These are phyloP conservation scores for Polyporus tsugae DNA, from an alignment of 1,284 basidiomycete genomes.

Conservation along the genomic window DNA sequence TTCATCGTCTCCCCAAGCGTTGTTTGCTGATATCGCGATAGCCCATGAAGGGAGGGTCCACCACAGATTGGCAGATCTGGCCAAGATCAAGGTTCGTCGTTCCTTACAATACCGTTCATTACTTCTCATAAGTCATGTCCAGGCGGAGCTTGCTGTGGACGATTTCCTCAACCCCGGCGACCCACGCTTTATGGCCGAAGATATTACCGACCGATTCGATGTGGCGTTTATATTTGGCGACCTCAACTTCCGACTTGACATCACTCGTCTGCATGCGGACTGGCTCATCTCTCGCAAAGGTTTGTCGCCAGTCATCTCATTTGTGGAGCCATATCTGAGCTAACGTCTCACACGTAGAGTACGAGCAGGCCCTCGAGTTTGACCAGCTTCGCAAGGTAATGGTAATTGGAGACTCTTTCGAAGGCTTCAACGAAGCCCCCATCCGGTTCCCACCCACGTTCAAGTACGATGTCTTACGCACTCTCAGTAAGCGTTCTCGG, in stretches of 20 bases:
- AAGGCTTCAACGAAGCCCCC: conserved; percentile 74
- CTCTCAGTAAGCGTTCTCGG: conserved; percentile 52
- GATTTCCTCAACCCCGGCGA: conserved; percentile 72
- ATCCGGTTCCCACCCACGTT: conserved; percentile 86
- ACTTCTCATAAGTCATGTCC: neutral
- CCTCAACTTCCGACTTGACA: conserved; percentile 80
- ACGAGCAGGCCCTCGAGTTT: conserved; percentile 77
- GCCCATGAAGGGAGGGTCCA: conserved; percentile 80
- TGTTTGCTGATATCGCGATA: conserved; percentile 37
- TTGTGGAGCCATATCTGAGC: neutral
- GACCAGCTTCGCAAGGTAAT: conserved; percentile 84
- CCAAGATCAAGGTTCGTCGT: conserved; percentile 75
- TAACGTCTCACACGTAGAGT: conserved; percentile 53
- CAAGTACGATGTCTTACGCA: conserved; percentile 80
- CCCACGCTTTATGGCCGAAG: conserved; percentile 71
- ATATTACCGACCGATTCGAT: conserved; percentile 86
- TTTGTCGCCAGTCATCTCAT: conserved; percentile 13
- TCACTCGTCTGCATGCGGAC: conserved; percentile 78
- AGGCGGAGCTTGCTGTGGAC: conserved; percentile 72
- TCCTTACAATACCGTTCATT: neutral
- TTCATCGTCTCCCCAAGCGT: neutral
- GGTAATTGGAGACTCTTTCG: conserved; percentile 63
- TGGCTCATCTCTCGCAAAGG: conserved; percentile 55
- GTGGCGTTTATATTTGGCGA: conserved; percentile 85
- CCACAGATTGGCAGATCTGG: conserved; percentile 72